Evolutionary conservation across 2,329 filamentous ascomycete species (phyloP).

Genomic region (Paraphoma chrysanthemicola): DNA sequence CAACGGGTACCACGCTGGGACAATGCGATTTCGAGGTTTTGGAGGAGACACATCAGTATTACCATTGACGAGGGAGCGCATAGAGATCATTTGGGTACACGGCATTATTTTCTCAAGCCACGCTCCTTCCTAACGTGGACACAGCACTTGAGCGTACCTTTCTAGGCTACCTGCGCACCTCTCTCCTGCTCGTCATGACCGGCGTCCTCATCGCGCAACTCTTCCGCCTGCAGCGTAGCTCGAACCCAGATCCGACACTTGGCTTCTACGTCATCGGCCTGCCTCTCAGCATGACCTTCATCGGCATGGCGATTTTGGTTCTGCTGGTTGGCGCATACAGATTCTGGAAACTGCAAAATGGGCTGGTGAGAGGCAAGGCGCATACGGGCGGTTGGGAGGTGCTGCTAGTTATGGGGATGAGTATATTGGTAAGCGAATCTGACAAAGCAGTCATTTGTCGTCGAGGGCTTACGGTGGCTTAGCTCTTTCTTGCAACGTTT

Average conservation of each 20-base stretch:
- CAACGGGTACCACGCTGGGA: constrained; percentile 40
- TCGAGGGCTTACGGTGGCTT: constrained; percentile 4
- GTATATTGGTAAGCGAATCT: constrained; percentile 56
- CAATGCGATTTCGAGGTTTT: constrained; percentile 51
- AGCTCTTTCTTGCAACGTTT: constrained; percentile 26
- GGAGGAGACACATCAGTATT: constrained; percentile 58
- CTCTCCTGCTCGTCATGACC: constrained; percentile 70
- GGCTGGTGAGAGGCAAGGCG: constrained; percentile 64
- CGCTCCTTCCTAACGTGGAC: neutral
- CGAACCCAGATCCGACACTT: constrained; percentile 54
- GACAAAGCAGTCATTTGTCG: neutral
- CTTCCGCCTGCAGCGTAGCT: constrained; percentile 65
- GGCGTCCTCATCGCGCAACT: constrained; percentile 72
- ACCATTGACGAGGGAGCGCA: constrained; percentile 58
- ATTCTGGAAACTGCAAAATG: constrained; percentile 68
- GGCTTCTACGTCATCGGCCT: constrained; percentile 68
- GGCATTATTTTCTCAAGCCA: neutral
- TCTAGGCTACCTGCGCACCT: constrained; percentile 75
- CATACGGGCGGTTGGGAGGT: constrained; percentile 67
- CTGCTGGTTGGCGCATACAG: constrained; percentile 63
- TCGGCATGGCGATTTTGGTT: constrained; percentile 57
- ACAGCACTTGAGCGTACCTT: constrained; percentile 77
- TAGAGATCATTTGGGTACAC: constrained; percentile 64
- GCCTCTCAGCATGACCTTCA: constrained; percentile 62
- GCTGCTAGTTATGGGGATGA: constrained; percentile 54